Conservation (phyloP, 1,139 yeast species). For the Sugiyamaella xylanicola region DNA sequence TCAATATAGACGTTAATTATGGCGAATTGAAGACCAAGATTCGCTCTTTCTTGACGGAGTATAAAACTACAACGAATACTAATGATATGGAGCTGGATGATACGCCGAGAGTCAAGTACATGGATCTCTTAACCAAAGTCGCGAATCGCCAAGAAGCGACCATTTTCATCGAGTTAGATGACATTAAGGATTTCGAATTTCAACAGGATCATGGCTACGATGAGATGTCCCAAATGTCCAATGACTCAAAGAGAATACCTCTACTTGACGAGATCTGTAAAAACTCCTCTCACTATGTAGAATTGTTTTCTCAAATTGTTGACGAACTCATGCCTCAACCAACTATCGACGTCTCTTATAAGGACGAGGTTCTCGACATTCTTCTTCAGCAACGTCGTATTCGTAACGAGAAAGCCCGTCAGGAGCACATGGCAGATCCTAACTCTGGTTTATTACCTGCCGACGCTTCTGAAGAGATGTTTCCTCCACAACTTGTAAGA, state of each 20-base stretch:
- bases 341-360: slow-evolving; percentile 71
- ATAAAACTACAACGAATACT: slow-evolving; percentile 28
- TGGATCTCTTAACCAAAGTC: slow-evolving; percentile 70
- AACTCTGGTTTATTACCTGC: slow-evolving; percentile 21
- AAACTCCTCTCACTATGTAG: slow-evolving; percentile 79
- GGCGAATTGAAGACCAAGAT: slow-evolving; percentile 45
- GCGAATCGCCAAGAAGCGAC: slow-evolving; percentile 81
- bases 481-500: slow-evolving; percentile 85
- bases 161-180: slow-evolving; percentile 78
- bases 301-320: slow-evolving; percentile 69
- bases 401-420: slow-evolving; percentile 72
- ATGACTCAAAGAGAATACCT: slow-evolving; percentile 7
- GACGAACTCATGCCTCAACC: slow-evolving; percentile 87
- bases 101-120: slow-evolving; percentile 59
- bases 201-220: slow-evolving; percentile 39
- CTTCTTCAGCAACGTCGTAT: slow-evolving; percentile 85
- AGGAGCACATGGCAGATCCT: slow-evolving; percentile 52
- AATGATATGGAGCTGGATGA: slow-evolving; percentile 26
- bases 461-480: slow-evolving; percentile 47
- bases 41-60: slow-evolving; percentile 32
- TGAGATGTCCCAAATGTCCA: slow-evolving; percentile 31
- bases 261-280: slow-evolving; percentile 62
- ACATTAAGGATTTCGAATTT: slow-evolving; percentile 66
- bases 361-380: slow-evolving; percentile 91
- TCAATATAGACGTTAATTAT: slow-evolving; percentile 58